These are phyloP conservation scores for Corylus americana DNA, from an alignment of 306 rosid species.

Conservation along the genomic window DNA sequence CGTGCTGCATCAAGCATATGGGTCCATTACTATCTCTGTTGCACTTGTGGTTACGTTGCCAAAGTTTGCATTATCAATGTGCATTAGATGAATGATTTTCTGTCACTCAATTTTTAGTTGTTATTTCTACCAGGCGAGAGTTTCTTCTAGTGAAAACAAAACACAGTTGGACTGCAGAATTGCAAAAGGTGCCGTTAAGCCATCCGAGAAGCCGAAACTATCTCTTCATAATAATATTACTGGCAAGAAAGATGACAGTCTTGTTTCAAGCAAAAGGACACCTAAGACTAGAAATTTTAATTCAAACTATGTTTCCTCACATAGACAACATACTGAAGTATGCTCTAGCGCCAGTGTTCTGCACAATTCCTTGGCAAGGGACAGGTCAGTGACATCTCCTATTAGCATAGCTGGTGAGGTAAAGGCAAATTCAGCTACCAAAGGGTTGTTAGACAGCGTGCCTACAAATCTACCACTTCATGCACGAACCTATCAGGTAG, in stretches of 20 bases:
- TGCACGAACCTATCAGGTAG: constrained; percentile 28
- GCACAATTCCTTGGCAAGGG: constrained; percentile 19
- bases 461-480: constrained; percentile 12
- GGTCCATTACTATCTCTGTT: not conserved
- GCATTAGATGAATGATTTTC: not conserved
- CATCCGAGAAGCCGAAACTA: constrained; percentile 16
- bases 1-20: not conserved
- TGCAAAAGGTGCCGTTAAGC: constrained; percentile 8
- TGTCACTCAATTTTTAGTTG: not conserved
- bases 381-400: constrained; percentile 8
- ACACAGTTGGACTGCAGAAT: constrained; percentile 5
- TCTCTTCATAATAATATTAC: not conserved
- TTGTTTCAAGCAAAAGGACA: constrained; percentile 17
- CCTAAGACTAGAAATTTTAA: not conserved
- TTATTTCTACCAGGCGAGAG: constrained; percentile 20
- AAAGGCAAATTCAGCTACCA: constrained; percentile 4
- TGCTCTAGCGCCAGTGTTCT: constrained; percentile 19
- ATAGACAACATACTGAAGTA: not conserved
- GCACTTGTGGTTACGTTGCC: not conserved
- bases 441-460: constrained; percentile 3
- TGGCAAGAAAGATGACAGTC: constrained; percentile 13
- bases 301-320: constrained; percentile 12
- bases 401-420: constrained; percentile 11
- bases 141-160: constrained; percentile 6
- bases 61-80: not conserved